A percentile compares a stretch with the other conserved stretches of the same genome.
Evolutionary conservation across 1,139 yeast genomes (phyloP).

Genomic region (Scheffersomyces parashehatae): DNA sequence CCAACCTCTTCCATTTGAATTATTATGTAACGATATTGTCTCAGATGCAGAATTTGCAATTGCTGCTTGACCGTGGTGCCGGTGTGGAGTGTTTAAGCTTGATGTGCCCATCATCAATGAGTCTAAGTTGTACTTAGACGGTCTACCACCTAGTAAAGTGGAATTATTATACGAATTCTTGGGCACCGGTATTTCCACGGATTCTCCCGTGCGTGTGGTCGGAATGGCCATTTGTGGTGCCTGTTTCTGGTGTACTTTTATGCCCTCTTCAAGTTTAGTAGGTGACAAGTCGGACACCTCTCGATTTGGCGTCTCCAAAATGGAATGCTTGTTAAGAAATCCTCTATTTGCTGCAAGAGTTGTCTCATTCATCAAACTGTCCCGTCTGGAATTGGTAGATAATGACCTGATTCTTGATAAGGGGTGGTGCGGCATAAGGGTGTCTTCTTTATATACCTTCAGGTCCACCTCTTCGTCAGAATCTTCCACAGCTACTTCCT

Average conservation of each 20-base stretch:
- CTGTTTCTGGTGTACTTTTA: conserved; percentile 48
- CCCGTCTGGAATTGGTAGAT: conserved; percentile 28
- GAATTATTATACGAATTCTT: conserved; percentile 24
- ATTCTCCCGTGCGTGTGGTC: conserved; percentile 75
- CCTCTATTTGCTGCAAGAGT: conserved; percentile 13
- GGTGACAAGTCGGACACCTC: conserved; percentile 2
- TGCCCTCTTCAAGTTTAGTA: conserved; percentile 8
- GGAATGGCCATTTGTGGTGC: conserved; percentile 84
- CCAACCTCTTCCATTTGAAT: conserved; percentile 19
- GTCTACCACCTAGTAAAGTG: conserved; percentile 5
- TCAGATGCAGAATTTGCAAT: neutral
- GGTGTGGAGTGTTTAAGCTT: neutral
- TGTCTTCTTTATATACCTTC: conserved; percentile 13
- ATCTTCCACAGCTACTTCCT: conserved; percentile 14
- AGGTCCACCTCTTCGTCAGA: neutral
- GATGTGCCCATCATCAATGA: neutral
- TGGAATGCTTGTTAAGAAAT: conserved; percentile 13
- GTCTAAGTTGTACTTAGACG: neutral
- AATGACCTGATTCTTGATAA: conserved; percentile 32
- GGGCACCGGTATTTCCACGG: conserved; percentile 67
- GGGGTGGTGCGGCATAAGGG: conserved; percentile 27
- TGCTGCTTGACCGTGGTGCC: neutral
- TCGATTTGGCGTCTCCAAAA: conserved; percentile 3
- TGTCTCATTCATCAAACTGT: conserved; percentile 14
- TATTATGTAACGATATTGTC: conserved; percentile 3